Evolutionary conservation across 768 basidiomycete species (phyloP).

Genomic region (Leccinellum luteum): DNA sequence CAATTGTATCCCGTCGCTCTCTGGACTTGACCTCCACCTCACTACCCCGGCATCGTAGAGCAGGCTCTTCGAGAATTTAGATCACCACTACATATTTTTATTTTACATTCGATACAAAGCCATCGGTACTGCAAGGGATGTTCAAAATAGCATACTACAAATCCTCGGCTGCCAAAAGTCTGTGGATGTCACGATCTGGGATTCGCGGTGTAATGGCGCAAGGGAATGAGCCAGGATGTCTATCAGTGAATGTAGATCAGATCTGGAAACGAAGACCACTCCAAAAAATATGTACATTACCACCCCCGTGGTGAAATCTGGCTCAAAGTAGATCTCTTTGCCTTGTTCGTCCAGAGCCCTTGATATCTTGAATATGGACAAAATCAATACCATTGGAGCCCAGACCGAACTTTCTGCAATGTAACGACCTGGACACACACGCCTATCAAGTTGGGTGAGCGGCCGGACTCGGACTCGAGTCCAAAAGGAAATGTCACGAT

Average conservation of each 20-base stretch:
- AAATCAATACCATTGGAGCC: constrained; percentile 25
- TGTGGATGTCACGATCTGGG: constrained; percentile 2
- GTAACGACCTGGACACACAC: constrained; percentile 33
- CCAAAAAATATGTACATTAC: constrained; percentile 4
- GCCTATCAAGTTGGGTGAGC: constrained; percentile 9
- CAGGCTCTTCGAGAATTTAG: constrained; percentile 22
- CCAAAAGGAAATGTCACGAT: not conserved
- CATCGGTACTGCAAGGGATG: too few species aligned
- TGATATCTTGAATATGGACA: constrained; percentile 26
- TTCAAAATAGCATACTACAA: not conserved
- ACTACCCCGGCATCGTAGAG: constrained; percentile 14
- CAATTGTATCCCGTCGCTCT: constrained; percentile 2
- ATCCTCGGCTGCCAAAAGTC: not conserved
- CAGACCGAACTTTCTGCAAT: constrained; percentile 30
- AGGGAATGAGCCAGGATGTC: constrained; percentile 11
- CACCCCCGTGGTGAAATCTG: constrained; percentile 14
- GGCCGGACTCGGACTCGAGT: not conserved
- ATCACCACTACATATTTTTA: not conserved
- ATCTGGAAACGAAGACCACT: not conserved
- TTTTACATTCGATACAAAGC: not conserved
- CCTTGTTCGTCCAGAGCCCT: constrained; percentile 26
- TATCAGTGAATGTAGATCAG: constrained; percentile 1
- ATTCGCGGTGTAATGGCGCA: constrained; percentile 11
- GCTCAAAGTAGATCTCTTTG: constrained; percentile 20
- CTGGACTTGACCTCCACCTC: constrained; percentile 8